Conservation (phyloP, 1,139 yeast genomes). For the Blastobotrys illinoisensis region DNA sequence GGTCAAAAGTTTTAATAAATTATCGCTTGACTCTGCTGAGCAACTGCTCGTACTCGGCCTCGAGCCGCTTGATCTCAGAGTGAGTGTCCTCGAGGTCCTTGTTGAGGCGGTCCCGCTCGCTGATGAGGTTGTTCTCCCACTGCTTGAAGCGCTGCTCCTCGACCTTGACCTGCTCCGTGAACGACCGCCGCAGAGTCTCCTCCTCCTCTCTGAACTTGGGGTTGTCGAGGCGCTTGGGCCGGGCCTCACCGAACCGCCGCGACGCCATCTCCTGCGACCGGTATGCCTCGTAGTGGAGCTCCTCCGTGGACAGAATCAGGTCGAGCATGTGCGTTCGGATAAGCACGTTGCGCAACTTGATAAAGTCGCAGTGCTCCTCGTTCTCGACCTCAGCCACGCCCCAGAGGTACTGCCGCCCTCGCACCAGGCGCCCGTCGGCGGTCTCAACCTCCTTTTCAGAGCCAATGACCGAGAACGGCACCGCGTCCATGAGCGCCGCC, state of each 20-base stretch:
- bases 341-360: constrained; percentile 79
- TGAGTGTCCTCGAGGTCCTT: constrained; percentile 91
- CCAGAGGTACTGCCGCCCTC: constrained; percentile 96
- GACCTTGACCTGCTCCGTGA: constrained; percentile 96
- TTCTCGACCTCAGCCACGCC: constrained; percentile 96
- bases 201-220: constrained; percentile 96
- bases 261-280: constrained; percentile 76
- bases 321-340: constrained; percentile 94
- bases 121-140: constrained; percentile 95
- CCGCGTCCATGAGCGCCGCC: constrained; percentile 71
- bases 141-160: constrained; percentile 97
- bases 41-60: constrained; percentile 30
- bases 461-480: constrained; percentile 94
- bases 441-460: constrained; percentile 82
- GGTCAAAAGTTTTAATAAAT: background rate
- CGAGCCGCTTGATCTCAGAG: constrained; percentile 32
- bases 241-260: constrained; percentile 44
- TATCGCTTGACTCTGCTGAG: constrained; percentile 8
- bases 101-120: constrained; percentile 89
- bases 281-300: constrained; percentile 83
- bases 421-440: constrained; percentile 66
- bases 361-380: constrained; percentile 92
- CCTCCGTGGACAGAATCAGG: constrained; percentile 82
- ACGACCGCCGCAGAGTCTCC: constrained; percentile 85
- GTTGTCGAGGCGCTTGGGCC: constrained; percentile 49